These are phyloP conservation scores for Misopates orontium DNA, from an alignment of 257 asterid genomes.

Conservation along the genomic window DNA sequence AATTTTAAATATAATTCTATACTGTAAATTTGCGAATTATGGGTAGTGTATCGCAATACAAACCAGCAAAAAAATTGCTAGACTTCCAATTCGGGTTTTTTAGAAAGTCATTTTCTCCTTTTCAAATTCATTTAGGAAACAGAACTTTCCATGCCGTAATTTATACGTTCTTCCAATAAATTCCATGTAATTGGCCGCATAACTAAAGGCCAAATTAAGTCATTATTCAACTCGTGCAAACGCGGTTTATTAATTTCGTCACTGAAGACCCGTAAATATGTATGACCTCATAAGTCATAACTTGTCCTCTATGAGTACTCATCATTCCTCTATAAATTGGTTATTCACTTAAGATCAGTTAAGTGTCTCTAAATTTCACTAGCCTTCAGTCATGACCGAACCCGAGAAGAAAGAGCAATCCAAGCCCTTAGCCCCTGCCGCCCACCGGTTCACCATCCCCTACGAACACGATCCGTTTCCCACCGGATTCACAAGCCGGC, in stretches of 20 bases:
- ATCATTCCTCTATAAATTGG: not conserved
- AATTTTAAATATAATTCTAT: too few relatives aligned
- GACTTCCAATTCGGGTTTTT: too few relatives aligned
- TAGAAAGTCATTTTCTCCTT: too few relatives aligned
- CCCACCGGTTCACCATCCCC: constrained; percentile 22
- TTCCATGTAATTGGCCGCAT: not conserved
- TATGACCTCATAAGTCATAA: not conserved
- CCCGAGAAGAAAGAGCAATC: constrained; percentile 35
- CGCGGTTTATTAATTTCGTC: constrained; percentile 14
- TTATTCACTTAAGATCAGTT: not conserved
- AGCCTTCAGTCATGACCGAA: constrained; percentile 26
- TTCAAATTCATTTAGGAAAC: not conserved
- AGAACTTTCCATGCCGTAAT: not conserved
- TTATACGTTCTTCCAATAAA: constrained; percentile 4
- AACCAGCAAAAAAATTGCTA: too few relatives aligned
- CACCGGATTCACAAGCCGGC: constrained; percentile 18
- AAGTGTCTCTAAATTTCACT: not conserved
- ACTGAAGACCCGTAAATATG: not conserved
- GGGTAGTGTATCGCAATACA: too few relatives aligned
- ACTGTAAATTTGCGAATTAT: too few relatives aligned
- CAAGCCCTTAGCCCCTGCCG: constrained; percentile 38
- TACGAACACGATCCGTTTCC: constrained; percentile 27
- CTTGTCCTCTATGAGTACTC: not conserved
- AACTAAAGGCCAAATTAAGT: constrained; percentile 17
- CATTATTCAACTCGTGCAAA: constrained; percentile 27